A percentile compares a stretch with the other conserved stretches of the same genome.
Conservation (phyloP, 2,329 filamentous ascomycete genomes). For the Cercospora sojina region DNA sequence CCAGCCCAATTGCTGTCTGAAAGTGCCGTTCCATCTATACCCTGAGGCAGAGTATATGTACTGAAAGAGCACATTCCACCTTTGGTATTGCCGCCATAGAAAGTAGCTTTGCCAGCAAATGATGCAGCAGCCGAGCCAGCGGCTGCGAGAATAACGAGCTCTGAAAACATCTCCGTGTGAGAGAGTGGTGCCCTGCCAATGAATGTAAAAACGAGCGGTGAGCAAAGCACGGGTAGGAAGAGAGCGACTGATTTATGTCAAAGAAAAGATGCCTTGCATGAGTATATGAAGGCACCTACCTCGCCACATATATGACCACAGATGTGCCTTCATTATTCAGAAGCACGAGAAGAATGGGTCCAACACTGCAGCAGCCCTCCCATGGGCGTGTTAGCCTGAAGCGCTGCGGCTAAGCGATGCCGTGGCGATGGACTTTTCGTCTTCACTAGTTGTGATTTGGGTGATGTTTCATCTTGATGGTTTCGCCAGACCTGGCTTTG, state of each 20-base stretch:
- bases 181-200: neutral
- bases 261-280: neutral
- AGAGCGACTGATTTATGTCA: neutral
- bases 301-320: neutral
- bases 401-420: neutral
- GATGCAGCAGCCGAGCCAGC: slow-evolving; percentile 19
- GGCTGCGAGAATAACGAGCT: slow-evolving; percentile 23
- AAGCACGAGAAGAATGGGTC: neutral
- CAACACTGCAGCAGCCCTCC: neutral
- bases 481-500: slow-evolving; percentile 5
- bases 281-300: neutral
- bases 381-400: neutral
- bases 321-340: neutral
- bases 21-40: slow-evolving; percentile 61
- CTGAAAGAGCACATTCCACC: slow-evolving; percentile 65
- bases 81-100: slow-evolving; percentile 35
- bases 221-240: neutral
- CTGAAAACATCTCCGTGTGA: slow-evolving; percentile 17
- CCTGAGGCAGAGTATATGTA: slow-evolving; percentile 60
- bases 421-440: neutral
- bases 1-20: slow-evolving; percentile 58
- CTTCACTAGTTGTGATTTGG: neutral
- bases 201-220: neutral
- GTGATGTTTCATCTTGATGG: slow-evolving; percentile 18
- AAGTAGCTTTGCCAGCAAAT: slow-evolving; percentile 28